Evolutionary conservation across 768 basidiomycete species (phyloP), one percentile per base, ranked within the genome.

Genomic region (Tylopilus balloui): DNA sequence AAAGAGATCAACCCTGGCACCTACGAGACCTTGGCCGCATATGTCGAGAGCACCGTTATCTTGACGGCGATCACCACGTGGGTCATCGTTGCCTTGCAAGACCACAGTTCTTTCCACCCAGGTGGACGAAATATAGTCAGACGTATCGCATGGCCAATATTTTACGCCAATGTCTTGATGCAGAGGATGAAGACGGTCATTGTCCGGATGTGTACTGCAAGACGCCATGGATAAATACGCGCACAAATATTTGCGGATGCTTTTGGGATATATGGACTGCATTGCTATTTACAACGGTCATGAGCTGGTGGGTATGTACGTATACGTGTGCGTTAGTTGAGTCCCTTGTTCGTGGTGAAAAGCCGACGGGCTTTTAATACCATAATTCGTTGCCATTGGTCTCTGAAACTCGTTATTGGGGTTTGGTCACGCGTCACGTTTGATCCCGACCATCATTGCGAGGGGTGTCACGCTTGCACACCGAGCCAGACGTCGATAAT

Each of bases 1-100:
- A 24, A 3, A 37, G 32, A 76, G 69, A 61, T 72, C 63, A 29
- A 61, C 45, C 12, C 50, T 6, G 35, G 39, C 11, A 60, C 65
- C 6, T 17, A 46, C 10, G 68, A 63, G 45, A 67, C 68, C 4
- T 53, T 80, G n/a, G 42, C 52, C 3, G 61, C 64, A 39, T 81
- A 74, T 42, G 15, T 74, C 20, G 71, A 58, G n/a, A 62, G 70
- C 7, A 76, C 81, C 0, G 35, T 79, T 4, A 69, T 73, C 1
- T 63, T 84, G 41, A 83, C 80, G 0, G n/a, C 71, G 12, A 24
- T 73, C 13, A 81, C 80, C 10, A 62, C 76, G 19, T 84, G 81
- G 80, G 57, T 78, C 31, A 73, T 84, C 35, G 68, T 82, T 19
- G 76, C 80, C 8, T 72, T 79, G 54, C 80, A 81, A 7, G 39